Conservation (phyloP, 441 rosid genomes). For the Eutrema salsugineum region DNA sequence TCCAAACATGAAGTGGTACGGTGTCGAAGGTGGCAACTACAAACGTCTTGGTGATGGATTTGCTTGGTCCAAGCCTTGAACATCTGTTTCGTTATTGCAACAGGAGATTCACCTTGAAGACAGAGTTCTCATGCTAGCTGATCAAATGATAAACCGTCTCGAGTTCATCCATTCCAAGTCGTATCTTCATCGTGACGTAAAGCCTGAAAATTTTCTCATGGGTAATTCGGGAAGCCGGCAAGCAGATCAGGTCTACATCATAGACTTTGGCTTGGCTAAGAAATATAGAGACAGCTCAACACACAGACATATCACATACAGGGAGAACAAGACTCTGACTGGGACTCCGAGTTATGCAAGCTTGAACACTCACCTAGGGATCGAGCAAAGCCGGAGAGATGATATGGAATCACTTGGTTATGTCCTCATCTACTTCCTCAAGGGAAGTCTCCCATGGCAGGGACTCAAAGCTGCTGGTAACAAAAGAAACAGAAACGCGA, state of each 20-base stretch:
- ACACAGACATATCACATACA: constrained; percentile 84
- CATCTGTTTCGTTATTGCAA: constrained; percentile 77
- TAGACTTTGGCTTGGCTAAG: constrained; percentile 94
- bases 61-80: constrained; percentile 94
- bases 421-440: constrained; percentile 81
- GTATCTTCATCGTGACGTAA: constrained; percentile 86
- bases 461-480: constrained; percentile 86
- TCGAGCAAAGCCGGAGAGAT: constrained; percentile 92
- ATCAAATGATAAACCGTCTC: constrained; percentile 88
- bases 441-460: constrained; percentile 98
- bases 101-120: constrained; percentile 73
- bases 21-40: constrained; percentile 71
- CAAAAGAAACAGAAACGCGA: constrained; percentile 91
- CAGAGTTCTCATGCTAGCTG: constrained; percentile 91
- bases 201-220: constrained; percentile 95
- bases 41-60: constrained; percentile 91
- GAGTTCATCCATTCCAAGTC: constrained; percentile 89
- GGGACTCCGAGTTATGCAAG: constrained; percentile 97
- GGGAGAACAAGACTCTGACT: constrained; percentile 82
- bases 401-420: constrained; percentile 95
- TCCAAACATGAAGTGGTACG: constrained; percentile 85
- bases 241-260: constrained; percentile 73
- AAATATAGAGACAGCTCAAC: constrained; percentile 79
- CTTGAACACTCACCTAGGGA: constrained; percentile 75
- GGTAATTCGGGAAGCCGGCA: constrained; percentile 80